phyloP scores from a whole-genome alignment of 495 filamentous ascomycete species.

The Cercophora samala region DNA sequence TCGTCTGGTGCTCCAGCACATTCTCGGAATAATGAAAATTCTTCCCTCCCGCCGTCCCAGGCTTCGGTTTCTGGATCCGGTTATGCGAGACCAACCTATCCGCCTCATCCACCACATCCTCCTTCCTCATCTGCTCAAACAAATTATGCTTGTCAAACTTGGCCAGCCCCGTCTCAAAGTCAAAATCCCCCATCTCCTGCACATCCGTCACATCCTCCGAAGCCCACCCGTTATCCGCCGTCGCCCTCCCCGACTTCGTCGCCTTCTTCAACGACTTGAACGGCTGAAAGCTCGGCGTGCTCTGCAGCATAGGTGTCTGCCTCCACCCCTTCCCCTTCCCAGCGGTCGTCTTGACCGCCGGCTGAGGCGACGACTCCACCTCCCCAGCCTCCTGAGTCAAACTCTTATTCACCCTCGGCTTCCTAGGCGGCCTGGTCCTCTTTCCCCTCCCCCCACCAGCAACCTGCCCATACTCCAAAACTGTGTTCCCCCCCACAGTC shows the following conservation, averaged over 20 bases:
- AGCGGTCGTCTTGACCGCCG: constrained; percentile 20
- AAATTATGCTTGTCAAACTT: constrained; percentile 91
- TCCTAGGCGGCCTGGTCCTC: constrained; percentile 26
- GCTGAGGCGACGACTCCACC: constrained; percentile 19
- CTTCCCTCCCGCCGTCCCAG: constrained; percentile 78
- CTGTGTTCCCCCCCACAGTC: constrained; percentile 6
- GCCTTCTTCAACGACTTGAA: constrained; percentile 56
- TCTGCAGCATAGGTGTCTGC: constrained; percentile 74
- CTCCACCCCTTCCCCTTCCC: constrained; percentile 70
- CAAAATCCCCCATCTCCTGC: constrained; percentile 91
- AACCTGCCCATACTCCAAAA: constrained; percentile 21
- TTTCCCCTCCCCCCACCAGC: constrained; percentile 28
- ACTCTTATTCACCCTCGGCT: constrained; percentile 16
- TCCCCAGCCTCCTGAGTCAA: constrained; percentile 23
- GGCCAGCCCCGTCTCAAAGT: constrained; percentile 80
- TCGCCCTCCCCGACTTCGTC: constrained; percentile 48
- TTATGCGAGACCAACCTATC: constrained; percentile 89
- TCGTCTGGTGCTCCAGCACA: constrained; percentile 61
- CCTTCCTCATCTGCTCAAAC: constrained; percentile 81
- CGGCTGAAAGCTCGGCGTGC: constrained; percentile 52
- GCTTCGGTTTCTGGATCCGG: constrained; percentile 62
- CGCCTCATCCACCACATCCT: constrained; percentile 83
- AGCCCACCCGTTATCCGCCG: constrained; percentile 80
- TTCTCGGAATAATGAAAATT: constrained; percentile 91
- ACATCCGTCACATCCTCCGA: constrained; percentile 96